Base-by-base conservation (phyloP, 805 yeast species). In the Kluyveromyces starmeri region DNA sequence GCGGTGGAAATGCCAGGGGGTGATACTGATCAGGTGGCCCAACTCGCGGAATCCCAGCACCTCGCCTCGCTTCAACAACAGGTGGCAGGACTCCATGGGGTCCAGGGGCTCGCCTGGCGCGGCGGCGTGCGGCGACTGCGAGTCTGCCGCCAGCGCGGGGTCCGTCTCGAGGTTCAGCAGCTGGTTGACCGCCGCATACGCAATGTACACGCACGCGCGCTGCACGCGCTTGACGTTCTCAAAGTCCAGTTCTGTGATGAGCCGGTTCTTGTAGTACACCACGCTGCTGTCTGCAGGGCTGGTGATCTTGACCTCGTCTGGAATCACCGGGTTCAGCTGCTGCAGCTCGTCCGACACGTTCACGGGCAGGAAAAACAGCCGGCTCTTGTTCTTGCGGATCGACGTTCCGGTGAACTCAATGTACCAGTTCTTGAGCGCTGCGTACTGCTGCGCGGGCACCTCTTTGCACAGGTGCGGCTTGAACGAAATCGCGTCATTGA, bases 1-100 rank as follows among this genome's bases (percentile, higher is more conserved):
- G 34, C 95, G 66, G 64, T 85, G 95, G 59, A 85, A 85, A 58
- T 85, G 95, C 95, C 95, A 85, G 17, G 95, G 92, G 8, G 84
- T 73, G 39, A 85, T 68, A 45, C 80, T 80, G 7, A 86, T 78
- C 51, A 84, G 81, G 14, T 83, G 77, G 7, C 95, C 95, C 50
- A 85, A 67, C 54, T 85, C 95, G 55, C 83, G 82, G 63, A 85
- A 85, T 0, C 88, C 89, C 30, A 80, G 59, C 8, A 79, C 83
- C 27, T 85, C 86, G 13, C 89, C 89, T 56, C 84, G 67, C 64
- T 82, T 72, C 53, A 47, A 36, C 11, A 46, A 44, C 14, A 34
- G 37, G 5, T 38, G 17, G 10, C 46, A 42, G 31, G 46, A 38
- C 15, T 43, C 48, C 15, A 40, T 38, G 1, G 50, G 33, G 25